Evolutionary conservation across 805 yeast genomes (phyloP), one percentile per base, ranked within the genome.

Genomic region (Metschnikowia chrysomelidarum): DNA sequence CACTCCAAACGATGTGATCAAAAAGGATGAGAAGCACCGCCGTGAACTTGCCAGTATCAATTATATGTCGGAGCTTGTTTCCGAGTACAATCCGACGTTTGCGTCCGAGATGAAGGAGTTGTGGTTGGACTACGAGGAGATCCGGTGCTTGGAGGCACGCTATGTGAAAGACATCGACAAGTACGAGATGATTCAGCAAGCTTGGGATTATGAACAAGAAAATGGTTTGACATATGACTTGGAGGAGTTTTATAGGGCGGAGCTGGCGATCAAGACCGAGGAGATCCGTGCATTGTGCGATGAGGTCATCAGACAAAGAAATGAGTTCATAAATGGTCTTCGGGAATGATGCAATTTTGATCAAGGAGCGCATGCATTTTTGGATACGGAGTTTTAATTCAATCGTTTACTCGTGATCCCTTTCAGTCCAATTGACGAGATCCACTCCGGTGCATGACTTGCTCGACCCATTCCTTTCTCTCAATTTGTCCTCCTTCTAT

Each of bases 131-230:
- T 91, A 91, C 62, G 98, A 91, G 64, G 79, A 82, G 53, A 82
- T 86, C 49, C 71, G 87, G 47, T 76, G 82, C 27, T 57, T 76
- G 17, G 98, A 91, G 59, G 96, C 97, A 9, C 71, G 80, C 36
- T 86, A 87, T 48, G 96, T 91, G 45, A 91, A 91, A 64, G 97
- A 91, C 60, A 78, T 93, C 42, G 98, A 91, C 61, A 91, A 91
- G 68, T 84, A 76, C 54, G 97, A 88, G 62, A 76, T 88, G 76
- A 68, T 85, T 46, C 73, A 83, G 47, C 87, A 86, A 64, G 82
- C 89, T 24, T 78, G 78, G 72, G 86, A 88, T 59, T 91, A 89
- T 56, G 96, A 87, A 64, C 80, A 78, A 49, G 67, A 68, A 45
- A 74, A 69, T 48, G 72, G 78, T 8, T 75, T 78, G 27, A 60